These are phyloP conservation scores for Arthrobotrys iridis DNA, from an alignment of 2,329 filamentous ascomycete genomes.

Conservation along the genomic window DNA sequence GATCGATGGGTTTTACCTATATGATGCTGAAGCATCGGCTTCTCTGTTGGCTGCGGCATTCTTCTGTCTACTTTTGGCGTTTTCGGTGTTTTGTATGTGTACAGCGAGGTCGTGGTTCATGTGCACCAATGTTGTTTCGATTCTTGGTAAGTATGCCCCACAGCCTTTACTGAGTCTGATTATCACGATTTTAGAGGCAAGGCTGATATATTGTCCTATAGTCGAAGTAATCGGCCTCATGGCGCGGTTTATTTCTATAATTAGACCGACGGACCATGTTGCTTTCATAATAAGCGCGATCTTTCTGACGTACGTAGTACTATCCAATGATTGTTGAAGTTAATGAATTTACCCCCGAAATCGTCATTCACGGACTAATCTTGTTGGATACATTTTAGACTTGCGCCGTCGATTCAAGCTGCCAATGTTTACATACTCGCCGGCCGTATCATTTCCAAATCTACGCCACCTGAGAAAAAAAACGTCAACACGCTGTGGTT, in stretches of 20 bases:
- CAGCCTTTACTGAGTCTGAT: background rate
- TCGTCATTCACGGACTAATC: too few species aligned
- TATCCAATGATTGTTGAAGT: background rate
- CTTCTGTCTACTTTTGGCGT: slow-evolving; percentile 8
- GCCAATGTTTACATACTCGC: slow-evolving; percentile 28
- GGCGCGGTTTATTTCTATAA: slow-evolving; percentile 9
- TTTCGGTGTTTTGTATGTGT: slow-evolving; percentile 16
- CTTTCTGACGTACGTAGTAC: slow-evolving; percentile 19
- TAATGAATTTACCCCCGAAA: background rate
- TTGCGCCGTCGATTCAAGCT: slow-evolving; percentile 31
- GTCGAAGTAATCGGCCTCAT: slow-evolving; percentile 28
- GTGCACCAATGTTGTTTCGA: slow-evolving; percentile 9
- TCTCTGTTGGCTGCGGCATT: background rate
- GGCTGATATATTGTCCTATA: background rate
- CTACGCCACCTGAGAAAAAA: background rate
- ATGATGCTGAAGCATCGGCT: slow-evolving; percentile 11
- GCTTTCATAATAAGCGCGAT: slow-evolving; percentile 21
- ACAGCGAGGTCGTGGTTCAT: slow-evolving; percentile 32
- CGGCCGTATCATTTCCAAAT: slow-evolving; percentile 9
- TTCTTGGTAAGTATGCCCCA: slow-evolving; percentile 27
- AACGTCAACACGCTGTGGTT: slow-evolving; percentile 12
- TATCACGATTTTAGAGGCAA: background rate
- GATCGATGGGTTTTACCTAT: background rate
- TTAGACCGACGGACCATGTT: background rate
- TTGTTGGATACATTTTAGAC: background rate